A percentile compares a stretch with the other conserved stretches of the same genome.
These are phyloP conservation scores for Apiotrichum sp. DNA, from an alignment of 1,284 basidiomycete genomes.

Conservation along the genomic window DNA sequence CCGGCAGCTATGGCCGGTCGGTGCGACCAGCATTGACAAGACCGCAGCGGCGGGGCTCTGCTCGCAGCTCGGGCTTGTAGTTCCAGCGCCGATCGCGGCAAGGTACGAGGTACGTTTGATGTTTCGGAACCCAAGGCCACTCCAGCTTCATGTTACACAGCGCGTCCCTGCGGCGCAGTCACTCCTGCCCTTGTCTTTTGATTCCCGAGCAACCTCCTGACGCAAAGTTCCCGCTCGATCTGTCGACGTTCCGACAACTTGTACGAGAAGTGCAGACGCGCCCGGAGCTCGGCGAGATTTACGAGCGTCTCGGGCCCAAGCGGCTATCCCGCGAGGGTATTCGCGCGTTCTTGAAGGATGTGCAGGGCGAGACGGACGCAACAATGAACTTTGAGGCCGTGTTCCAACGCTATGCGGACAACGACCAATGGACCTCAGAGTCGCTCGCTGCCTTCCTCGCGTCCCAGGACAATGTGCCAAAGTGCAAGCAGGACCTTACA, in stretches of 20 bases:
- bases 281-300: conserved; percentile 68
- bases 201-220: not conserved
- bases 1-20: conserved; percentile 41
- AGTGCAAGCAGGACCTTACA: conserved; percentile 62
- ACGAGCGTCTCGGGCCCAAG: conserved; percentile 42
- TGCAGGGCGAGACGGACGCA: conserved; percentile 55
- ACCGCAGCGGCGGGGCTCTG: conserved; percentile 58
- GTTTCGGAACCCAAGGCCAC: not conserved
- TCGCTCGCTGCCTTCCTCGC: conserved; percentile 65
- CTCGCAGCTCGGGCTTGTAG: conserved; percentile 49
- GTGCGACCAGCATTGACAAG: conserved; percentile 27
- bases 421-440: conserved; percentile 26
- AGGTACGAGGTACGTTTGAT: conserved; percentile 7
- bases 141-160: not conserved
- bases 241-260: conserved; percentile 75
- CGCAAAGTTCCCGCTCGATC: conserved; percentile 56
- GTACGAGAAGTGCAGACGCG: conserved; percentile 77
- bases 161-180: no score
- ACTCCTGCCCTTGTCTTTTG: no score
- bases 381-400: conserved; percentile 14
- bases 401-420: conserved; percentile 3
- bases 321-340: conserved; percentile 51
- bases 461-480: conserved; percentile 60
- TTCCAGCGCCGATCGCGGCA: not conserved
- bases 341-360: conserved; percentile 59